These are phyloP conservation scores for Odontarrhena argentea DNA, from an alignment of 345 rosid species.

Conservation along the genomic window DNA sequence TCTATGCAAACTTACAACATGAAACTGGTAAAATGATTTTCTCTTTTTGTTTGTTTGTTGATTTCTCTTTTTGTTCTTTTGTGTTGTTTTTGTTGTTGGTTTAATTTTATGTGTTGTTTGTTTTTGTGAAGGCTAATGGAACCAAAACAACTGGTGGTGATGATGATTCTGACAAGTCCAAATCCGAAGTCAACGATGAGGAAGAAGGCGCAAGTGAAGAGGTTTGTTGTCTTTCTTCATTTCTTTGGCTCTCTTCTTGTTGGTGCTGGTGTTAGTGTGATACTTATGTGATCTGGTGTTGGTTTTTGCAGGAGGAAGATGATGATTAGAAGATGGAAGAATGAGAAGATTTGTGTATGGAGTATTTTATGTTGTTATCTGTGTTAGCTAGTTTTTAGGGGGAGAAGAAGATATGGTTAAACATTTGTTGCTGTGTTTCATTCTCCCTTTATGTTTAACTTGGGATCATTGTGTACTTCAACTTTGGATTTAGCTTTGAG, in stretches of 20 bases:
- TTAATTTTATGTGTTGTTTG: neutral
- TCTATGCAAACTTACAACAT: conserved; percentile 61
- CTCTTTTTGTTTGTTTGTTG: neutral
- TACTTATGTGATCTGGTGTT: neutral
- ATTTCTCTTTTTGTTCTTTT: neutral
- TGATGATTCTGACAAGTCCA: conserved; percentile 80
- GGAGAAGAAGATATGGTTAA: conserved; percentile 16
- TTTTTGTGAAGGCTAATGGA: conserved; percentile 53
- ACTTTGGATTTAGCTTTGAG: conserved; percentile 38
- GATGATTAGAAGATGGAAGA: conserved; percentile 43
- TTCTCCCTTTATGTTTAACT: conserved; percentile 27
- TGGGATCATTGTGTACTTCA: conserved; percentile 41
- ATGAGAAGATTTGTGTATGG: conserved; percentile 26
- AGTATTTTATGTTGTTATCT: conserved; percentile 26
- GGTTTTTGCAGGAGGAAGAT: conserved; percentile 52
- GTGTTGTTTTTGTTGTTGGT: neutral
- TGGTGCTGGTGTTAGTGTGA: neutral
- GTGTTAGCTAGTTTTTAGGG: conserved; percentile 35
- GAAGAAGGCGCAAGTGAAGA: conserved; percentile 28
- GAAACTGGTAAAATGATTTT: conserved; percentile 47
- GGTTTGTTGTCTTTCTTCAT: neutral
- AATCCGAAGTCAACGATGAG: conserved; percentile 58
- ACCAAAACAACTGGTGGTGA: conserved; percentile 49
- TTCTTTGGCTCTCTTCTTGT: neutral
- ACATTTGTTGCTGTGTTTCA: neutral